Base-by-base conservation (phyloP, 2,329 filamentous ascomycete genomes). In the Beauveria asiatica region DNA sequence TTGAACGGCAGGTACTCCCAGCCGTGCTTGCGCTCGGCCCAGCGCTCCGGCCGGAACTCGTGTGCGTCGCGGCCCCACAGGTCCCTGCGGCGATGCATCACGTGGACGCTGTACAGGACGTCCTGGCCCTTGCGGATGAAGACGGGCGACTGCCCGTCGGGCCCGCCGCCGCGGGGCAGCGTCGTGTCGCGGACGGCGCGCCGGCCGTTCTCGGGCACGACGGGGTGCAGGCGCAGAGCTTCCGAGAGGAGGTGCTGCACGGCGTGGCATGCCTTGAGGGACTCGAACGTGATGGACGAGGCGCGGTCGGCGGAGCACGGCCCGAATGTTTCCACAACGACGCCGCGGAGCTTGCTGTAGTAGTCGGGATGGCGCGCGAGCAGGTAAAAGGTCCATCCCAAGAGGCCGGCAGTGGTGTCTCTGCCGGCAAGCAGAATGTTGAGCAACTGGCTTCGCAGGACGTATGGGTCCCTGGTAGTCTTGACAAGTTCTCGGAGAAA, bases 41-140 rank as follows among this genome's bases (percentile, higher is more conserved):
- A 76, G 13, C 74, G 64, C 57, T 75, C 73, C 0, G 73, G 74
- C 1, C 66, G 62, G 46, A 75, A 75, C 16, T 68, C 67, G 1
- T 68, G 64, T 1, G 72, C 70, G 50, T 74, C 73, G 0, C 63
- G 48, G 0, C 75, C 74, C 56, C 68, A 76, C 10, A 75, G 65
- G 42, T 73, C 70, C 27, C 68, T 70, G 9, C 68, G 64, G 1
- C 72, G 65, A 39, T 74, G 70, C 51, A 73, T 65, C 0, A 66
- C 64, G 62, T 72, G 71, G 10, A 68, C 61, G 19, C 62, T 50
- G 56, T 58, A 58, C 7, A 27, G 1, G 16, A 75, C 66, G 16
- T 63, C 46, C 11, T 66, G 64, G 0, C 72, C 73, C 21, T 64
- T 65, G 0, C 64, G 54, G 3, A 75, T 64, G 16, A 71, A 66